Evolutionary conservation across 495 filamentous ascomycete species (phyloP).

Genomic region (Trichodelitschia bisporula): DNA sequence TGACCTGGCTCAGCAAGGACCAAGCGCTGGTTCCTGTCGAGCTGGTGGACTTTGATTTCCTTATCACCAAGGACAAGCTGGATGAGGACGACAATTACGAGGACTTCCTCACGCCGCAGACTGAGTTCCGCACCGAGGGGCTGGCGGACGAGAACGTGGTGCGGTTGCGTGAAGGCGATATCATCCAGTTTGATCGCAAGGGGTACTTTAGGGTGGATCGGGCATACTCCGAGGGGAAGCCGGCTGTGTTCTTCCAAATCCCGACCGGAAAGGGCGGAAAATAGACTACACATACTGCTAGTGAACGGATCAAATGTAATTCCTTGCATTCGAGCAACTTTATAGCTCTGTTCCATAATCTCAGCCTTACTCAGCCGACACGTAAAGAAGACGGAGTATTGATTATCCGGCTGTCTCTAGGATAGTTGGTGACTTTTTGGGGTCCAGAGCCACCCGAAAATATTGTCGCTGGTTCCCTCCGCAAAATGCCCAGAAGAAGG

Average conservation of each 20-base stretch:
- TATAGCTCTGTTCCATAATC: no score
- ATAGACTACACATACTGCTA: neutral
- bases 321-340: no score
- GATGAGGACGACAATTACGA: conserved; percentile 61
- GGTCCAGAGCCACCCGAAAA: no score
- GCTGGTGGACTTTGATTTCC: conserved; percentile 73
- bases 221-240: conserved; percentile 21
- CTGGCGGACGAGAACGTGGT: conserved; percentile 61
- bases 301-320: no score
- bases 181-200: conserved; percentile 86
- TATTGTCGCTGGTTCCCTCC: no score
- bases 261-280: conserved; percentile 15
- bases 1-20: conserved; percentile 65
- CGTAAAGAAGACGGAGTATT: no score
- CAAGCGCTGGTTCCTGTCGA: conserved; percentile 61
- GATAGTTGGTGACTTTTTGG: no score
- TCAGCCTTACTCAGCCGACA: no score
- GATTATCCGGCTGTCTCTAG: no score
- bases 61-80: conserved; percentile 79
- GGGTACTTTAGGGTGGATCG: conserved; percentile 69
- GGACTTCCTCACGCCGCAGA: conserved; percentile 51
- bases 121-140: conserved; percentile 49
- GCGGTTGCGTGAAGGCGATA: conserved; percentile 51
- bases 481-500: no score
- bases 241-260: conserved; percentile 16